Evolutionary conservation across 768 basidiomycete species (phyloP).

Genomic region (Tylopilus balloui): DNA sequence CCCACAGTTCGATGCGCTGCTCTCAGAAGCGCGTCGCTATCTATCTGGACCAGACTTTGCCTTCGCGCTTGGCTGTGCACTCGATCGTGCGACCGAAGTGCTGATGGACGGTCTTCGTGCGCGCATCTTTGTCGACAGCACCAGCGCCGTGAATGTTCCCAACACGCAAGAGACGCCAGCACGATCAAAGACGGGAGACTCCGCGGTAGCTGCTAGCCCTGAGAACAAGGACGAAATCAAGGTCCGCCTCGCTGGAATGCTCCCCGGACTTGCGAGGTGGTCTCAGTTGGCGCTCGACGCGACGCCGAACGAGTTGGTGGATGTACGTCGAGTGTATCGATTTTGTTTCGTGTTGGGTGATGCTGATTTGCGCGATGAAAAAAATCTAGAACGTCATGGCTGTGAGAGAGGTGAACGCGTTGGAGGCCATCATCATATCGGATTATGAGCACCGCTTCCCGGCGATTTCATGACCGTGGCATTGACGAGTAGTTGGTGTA

Average conservation of each 20-base stretch:
- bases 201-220: conserved; percentile 8
- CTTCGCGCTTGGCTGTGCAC: conserved; percentile 62
- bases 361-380: not conserved
- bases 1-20: conserved; percentile 52
- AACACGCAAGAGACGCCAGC: conserved; percentile 11
- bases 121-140: conserved; percentile 51
- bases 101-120: conserved; percentile 60
- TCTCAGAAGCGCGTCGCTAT: conserved; percentile 63
- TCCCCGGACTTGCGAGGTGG: conserved; percentile 81
- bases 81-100: conserved; percentile 65
- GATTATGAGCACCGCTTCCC: conserved; percentile 53
- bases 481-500: not conserved
- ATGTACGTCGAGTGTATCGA: conserved; percentile 51
- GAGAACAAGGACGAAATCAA: conserved; percentile 37
- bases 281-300: conserved; percentile 62
- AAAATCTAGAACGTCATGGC: conserved; percentile 51
- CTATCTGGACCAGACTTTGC: conserved; percentile 67
- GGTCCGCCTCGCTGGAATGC: conserved; percentile 69
- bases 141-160: conserved; percentile 8
- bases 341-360: not conserved
- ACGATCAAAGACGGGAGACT: conserved; percentile 11
- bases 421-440: conserved; percentile 71
- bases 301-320: conserved; percentile 75
- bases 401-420: conserved; percentile 57
- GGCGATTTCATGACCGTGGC: conserved; percentile 10